These are phyloP conservation scores for Penicillium argentinense DNA, from an alignment of 495 filamentous ascomycete genomes.

Conservation along the genomic window DNA sequence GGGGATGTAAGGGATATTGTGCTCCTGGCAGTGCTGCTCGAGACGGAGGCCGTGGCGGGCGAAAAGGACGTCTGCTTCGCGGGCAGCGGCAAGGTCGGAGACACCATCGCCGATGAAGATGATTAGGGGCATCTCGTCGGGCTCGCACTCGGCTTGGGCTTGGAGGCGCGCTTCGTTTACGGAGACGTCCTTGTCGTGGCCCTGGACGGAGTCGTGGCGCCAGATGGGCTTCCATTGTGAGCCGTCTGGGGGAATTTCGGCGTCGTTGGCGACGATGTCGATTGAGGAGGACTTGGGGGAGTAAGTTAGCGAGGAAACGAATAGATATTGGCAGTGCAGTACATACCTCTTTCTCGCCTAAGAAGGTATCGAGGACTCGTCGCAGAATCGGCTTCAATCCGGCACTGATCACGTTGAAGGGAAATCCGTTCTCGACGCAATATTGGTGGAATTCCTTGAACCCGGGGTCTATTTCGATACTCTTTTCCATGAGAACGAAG, in stretches of 20 bases:
- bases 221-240: conserved; percentile 68
- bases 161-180: conserved; percentile 59
- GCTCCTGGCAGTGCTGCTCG: conserved; percentile 69
- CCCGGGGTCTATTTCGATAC: conserved; percentile 63
- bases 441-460: conserved; percentile 68
- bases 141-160: conserved; percentile 52
- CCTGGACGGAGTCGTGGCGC: conserved; percentile 65
- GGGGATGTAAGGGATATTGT: conserved; percentile 60
- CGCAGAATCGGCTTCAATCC: conserved; percentile 67
- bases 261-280: conserved; percentile 73
- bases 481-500: conserved; percentile 66
- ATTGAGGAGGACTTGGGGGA: conserved; percentile 51
- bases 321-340: no score
- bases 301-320: conserved; percentile 2
- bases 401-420: conserved; percentile 73
- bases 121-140: conserved; percentile 67
- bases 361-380: conserved; percentile 61
- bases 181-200: conserved; percentile 69
- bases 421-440: conserved; percentile 63
- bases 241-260: conserved; percentile 57
- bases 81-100: conserved; percentile 70
- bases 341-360: conserved; percentile 58
- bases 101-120: conserved; percentile 80
- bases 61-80: conserved; percentile 76
- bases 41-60: conserved; percentile 66